A percentile compares a stretch with the other conserved stretches of the same genome.
Evolutionary conservation across 2,329 filamentous ascomycete genomes (phyloP).

Genomic region (Akanthomyces dipterigenus): DNA sequence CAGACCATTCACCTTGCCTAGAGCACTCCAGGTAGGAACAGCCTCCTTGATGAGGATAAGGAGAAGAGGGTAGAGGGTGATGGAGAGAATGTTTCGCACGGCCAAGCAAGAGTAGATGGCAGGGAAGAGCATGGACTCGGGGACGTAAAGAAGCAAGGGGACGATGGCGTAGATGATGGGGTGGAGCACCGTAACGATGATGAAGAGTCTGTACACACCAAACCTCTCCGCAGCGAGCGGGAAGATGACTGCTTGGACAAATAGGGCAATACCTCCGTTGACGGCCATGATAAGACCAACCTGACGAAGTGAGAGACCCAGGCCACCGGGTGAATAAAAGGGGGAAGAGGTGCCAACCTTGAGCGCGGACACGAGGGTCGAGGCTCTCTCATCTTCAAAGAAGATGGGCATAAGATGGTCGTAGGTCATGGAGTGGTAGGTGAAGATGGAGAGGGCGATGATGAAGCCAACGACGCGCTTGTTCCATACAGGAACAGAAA

Average conservation of each 20-base stretch:
- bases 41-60: slow-evolving; percentile 63
- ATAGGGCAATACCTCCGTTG: slow-evolving; percentile 51
- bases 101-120: slow-evolving; percentile 53
- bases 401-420: slow-evolving; percentile 91
- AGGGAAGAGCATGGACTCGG: slow-evolving; percentile 42
- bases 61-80: slow-evolving; percentile 59
- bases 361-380: slow-evolving; percentile 29
- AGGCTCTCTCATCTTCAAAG: slow-evolving; percentile 66
- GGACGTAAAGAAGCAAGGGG: slow-evolving; percentile 50
- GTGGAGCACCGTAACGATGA: slow-evolving; percentile 52
- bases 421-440: slow-evolving; percentile 92
- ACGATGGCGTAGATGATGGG: slow-evolving; percentile 55
- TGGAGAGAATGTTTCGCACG: slow-evolving; percentile 54
- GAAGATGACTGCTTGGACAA: slow-evolving; percentile 55
- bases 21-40: slow-evolving; percentile 46
- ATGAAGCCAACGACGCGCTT: slow-evolving; percentile 68
- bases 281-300: slow-evolving; percentile 57
- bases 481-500: slow-evolving; percentile 39
- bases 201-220: slow-evolving; percentile 54
- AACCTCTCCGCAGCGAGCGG: slow-evolving; percentile 51
- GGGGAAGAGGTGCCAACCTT: slow-evolving; percentile 29
- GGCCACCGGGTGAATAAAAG: slow-evolving; percentile 53
- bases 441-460: slow-evolving; percentile 80
- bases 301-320: slow-evolving; percentile 55
- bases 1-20: slow-evolving; percentile 60